Evolutionary conservation across 2,329 filamentous ascomycete genomes (phyloP), one percentile per base, ranked within the genome.

Genomic region (Calonectria montana): DNA sequence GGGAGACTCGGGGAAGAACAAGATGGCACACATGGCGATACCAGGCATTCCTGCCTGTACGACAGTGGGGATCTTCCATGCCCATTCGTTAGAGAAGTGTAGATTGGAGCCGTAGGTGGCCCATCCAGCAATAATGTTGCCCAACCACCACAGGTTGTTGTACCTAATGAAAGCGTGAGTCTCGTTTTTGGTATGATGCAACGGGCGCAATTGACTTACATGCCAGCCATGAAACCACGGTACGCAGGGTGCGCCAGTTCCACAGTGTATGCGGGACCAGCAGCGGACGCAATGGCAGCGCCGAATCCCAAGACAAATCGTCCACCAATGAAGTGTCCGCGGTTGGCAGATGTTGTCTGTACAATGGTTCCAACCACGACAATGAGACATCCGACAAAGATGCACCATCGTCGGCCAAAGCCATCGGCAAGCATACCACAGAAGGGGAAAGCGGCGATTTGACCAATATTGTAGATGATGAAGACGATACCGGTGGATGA

Each of bases 231-330:
- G 23, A 90, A 84, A 25, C 90, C 91, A 74, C 91, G 86, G 80
- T 90, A 91, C 2, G 88, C 87, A 0, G 91, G 91, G 76, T 93
- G 91, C 0, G 90, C 87, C 47, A 92, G 86, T 77, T 93, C 91
- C 50, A 90, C 89, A 4, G 88, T 88, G 78, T 92, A 92, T 7
- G 90, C 87, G 0, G 91, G 91, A 0, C 88, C 91, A 4, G 90
- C 90, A 10, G 89, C 88, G 2, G 88, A 87, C 3, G 89, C 88
- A 65, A 93, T 89, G 7, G 88, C 86, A 37, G 91, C 90, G 31
- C 91, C 91, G 59, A 89, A 88, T 1, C 88, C 88, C 6, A 90
- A 84, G 9, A 90, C 76, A 74, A 89, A 89, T 27, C 88, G 82
- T 6, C 88, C 87, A 3, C 83, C 88, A 78, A 91, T 89, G 79